phyloP scores from a whole-genome alignment of 176 grass and related monocot species.

The Oryza nivara region DNA sequence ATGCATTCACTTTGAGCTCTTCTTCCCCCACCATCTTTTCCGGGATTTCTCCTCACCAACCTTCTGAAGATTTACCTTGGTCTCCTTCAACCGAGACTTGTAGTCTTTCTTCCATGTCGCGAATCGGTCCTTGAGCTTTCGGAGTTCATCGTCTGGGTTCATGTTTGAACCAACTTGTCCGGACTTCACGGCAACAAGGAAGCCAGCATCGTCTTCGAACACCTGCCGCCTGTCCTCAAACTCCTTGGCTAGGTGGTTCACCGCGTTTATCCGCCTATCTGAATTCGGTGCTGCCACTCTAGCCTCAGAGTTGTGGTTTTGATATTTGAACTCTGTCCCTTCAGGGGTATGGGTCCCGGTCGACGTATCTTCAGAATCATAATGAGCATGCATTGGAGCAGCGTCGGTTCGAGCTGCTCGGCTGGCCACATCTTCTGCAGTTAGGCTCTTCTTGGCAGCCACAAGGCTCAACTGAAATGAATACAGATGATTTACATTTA shows the following conservation, averaged over 20 bases:
- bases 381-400: conserved; percentile 45
- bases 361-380: conserved; percentile 74
- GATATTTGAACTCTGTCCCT: conserved; percentile 43
- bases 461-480: conserved; percentile 74
- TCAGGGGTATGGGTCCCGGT: conserved; percentile 63
- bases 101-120: conserved; percentile 93
- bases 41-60: conserved; percentile 56
- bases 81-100: conserved; percentile 81
- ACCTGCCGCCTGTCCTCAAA: conserved; percentile 67
- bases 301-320: conserved; percentile 43
- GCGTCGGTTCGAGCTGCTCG: conserved; percentile 40
- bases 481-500: conserved; percentile 35
- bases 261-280: conserved; percentile 49
- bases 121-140: conserved; percentile 78
- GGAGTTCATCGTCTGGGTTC: conserved; percentile 76
- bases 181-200: conserved; percentile 53
- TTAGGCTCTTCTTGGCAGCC: conserved; percentile 76
- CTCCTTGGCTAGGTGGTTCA: conserved; percentile 73
- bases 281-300: conserved; percentile 44
- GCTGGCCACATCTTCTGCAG: conserved; percentile 47
- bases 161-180: conserved; percentile 50
- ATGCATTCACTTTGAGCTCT: conserved; percentile 51
- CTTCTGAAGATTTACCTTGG: conserved; percentile 67
- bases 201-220: conserved; percentile 71
- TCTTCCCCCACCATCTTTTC: conserved; percentile 94